Conservation (phyloP, 78 protist genomes). For the Emiliania huxleyi region DNA sequence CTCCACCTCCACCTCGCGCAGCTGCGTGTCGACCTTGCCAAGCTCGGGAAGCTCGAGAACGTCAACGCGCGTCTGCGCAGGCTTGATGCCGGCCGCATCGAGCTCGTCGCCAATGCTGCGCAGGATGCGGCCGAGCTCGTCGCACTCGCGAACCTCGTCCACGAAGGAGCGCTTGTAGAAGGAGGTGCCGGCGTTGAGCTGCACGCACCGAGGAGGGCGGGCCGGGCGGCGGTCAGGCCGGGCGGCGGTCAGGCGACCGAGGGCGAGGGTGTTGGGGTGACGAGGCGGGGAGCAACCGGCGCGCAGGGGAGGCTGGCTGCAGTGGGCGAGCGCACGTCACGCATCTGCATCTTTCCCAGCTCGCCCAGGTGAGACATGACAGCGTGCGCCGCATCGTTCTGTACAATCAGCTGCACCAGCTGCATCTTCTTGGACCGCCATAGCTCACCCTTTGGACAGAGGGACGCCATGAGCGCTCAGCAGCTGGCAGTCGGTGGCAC, state of each 20-base stretch:
- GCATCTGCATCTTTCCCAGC: neutral
- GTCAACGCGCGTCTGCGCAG: neutral
- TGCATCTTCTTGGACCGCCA: conserved; percentile 16
- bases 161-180: conserved; percentile 7
- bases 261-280: no score
- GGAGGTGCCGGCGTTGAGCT: neutral
- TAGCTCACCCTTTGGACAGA: neutral
- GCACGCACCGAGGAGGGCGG: neutral
- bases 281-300: neutral
- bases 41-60: neutral
- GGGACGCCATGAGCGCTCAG: no score
- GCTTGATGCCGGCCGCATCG: neutral
- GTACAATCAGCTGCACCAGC: conserved; percentile 16
- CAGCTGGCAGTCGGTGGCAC: no score
- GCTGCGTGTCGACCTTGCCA: neutral
- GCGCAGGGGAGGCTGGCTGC: neutral
- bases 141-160: neutral
- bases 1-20: neutral
- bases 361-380: neutral
- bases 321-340: neutral
- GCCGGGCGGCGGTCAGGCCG: neutral
- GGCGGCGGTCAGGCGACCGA: no score
- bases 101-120: neutral
- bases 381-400: neutral
- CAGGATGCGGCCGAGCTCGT: neutral